Percentiles rank a stretch among this genome's conserved stretches.
phyloP scores from a whole-genome alignment of 495 filamentous ascomycete genomes.

The Tuber borchii region DNA sequence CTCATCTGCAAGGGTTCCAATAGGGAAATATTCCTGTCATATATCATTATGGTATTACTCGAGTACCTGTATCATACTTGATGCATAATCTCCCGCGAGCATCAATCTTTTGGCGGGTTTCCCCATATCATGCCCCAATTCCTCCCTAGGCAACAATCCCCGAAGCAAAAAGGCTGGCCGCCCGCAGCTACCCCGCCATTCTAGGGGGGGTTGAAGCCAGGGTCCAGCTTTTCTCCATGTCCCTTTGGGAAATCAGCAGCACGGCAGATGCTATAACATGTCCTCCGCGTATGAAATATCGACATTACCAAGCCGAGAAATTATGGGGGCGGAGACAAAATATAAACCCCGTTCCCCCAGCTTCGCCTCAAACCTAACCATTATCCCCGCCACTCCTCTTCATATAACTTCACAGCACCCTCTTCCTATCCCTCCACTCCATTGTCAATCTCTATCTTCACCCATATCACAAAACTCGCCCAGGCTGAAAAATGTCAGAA shows the following conservation, averaged over 20 bases:
- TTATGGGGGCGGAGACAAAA: not conserved
- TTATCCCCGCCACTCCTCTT: not conserved
- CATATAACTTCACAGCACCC: not conserved
- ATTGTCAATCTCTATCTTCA: not conserved
- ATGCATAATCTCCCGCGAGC: not conserved
- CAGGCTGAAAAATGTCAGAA: constrained; percentile 15
- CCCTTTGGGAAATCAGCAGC: not conserved
- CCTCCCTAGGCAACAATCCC: not conserved
- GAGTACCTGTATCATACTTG: not conserved
- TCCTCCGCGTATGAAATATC: not conserved
- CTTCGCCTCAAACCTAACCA: not conserved
- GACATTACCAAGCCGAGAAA: not conserved
- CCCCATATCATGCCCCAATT: not conserved
- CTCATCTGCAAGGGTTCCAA: not conserved
- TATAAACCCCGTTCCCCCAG: not conserved
- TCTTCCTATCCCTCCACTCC: not conserved
- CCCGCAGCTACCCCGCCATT: not conserved
- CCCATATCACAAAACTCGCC: not conserved
- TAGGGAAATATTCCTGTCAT: not conserved
- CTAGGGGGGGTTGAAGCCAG: not conserved
- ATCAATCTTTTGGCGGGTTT: not conserved
- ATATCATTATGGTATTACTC: not conserved
- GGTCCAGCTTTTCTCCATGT: not conserved
- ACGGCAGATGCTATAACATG: not conserved
- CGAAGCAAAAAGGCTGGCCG: not conserved